Base-by-base conservation (phyloP, 108 stramenopile species). In the Cyclotella atomus region DNA sequence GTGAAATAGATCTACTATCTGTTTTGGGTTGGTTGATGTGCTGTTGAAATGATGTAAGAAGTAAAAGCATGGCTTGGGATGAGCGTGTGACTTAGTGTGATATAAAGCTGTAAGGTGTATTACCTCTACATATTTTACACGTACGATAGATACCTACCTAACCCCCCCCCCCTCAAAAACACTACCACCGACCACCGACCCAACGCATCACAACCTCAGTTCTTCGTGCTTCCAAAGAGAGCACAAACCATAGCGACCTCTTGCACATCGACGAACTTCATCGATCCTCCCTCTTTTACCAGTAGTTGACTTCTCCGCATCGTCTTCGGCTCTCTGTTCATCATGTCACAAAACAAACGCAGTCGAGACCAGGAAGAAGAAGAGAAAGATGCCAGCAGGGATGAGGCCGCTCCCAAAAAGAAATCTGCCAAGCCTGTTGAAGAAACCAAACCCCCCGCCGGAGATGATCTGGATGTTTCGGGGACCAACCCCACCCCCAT, bases 401-500 rank as follows among this genome's bases (percentile, higher is more conserved):
- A 41, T 41, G 38, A 6, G 9, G 12, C 6, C 9, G 12, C 6
- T 6, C n/a, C 47, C 16, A n/a, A 4, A 10, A 49, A 49, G 10
- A n/a, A 4, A 9, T 41, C 38, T 12, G 9, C 38, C n/a, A 12
- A 49, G 47, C n/a, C 47, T 4, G 47, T 17, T 4, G 47, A 10
- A n/a, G n/a, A 49, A 9, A 10, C 9, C 47, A 49, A 49, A 49
- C 17, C 9, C 4, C 4, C 47, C n/a, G n/a, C 4, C 4, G 47
- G 4, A 4, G n/a, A n/a, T 12, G 47, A n/a, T 49, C 17, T 12
- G 16, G 47, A 10, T n/a, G 47, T n/a, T n/a, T 49, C 47, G 9
- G 56, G 56, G 9, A 62, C 60, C 0, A 62, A 62, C 36, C 55
- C 68, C 12, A 89, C 91, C 45, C 93, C 93, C 20, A 90, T 94